Percentiles rank a stretch among this genome's conserved stretches.
These are phyloP conservation scores for Akebia trifoliata DNA, from an alignment of 164 flowering plant genomes.

Conservation along the genomic window DNA sequence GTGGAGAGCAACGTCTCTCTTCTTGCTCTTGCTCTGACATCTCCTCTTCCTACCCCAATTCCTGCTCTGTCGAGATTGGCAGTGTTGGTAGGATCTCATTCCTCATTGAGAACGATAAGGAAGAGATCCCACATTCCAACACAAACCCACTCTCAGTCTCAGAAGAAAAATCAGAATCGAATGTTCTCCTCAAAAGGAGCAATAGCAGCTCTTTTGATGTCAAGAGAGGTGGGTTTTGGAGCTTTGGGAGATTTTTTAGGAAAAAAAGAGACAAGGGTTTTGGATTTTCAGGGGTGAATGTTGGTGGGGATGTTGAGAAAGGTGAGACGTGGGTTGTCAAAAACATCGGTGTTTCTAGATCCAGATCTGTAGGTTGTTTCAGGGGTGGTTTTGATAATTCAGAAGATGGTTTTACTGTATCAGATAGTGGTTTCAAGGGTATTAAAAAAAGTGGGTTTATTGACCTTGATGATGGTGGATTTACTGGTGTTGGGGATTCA, in stretches of 20 bases:
- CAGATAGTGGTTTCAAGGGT: slow-evolving; percentile 17
- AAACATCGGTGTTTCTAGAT: slow-evolving; percentile 38
- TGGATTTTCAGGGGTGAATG: slow-evolving; percentile 13
- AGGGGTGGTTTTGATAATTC: no score
- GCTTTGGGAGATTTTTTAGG: slow-evolving; percentile 45
- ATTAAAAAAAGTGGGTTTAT: slow-evolving; percentile 18
- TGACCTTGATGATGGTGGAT: slow-evolving; percentile 17
- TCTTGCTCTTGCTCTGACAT: slow-evolving; percentile 78
- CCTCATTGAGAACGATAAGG: slow-evolving; percentile 57
- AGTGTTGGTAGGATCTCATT: slow-evolving; percentile 75
- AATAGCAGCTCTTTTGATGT: slow-evolving; percentile 51
- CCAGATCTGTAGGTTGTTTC: slow-evolving; percentile 57
- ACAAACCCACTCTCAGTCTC: not conserved
- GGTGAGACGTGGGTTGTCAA: slow-evolving; percentile 43
- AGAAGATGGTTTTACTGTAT: no score
- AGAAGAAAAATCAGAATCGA: no score
- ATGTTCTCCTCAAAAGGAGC: slow-evolving; percentile 48
- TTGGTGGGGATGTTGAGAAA: slow-evolving; percentile 26
- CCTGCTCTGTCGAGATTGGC: slow-evolving; percentile 52
- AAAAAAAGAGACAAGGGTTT: slow-evolving; percentile 30
- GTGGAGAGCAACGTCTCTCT: slow-evolving; percentile 80
- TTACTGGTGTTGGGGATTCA: slow-evolving; percentile 35
- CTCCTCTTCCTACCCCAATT: slow-evolving; percentile 46
- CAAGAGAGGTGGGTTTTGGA: slow-evolving; percentile 52
- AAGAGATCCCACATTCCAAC: slow-evolving; percentile 13